Evolutionary conservation across 305 asterid genomes (phyloP).

Genomic region (Fraxinus nigra): DNA sequence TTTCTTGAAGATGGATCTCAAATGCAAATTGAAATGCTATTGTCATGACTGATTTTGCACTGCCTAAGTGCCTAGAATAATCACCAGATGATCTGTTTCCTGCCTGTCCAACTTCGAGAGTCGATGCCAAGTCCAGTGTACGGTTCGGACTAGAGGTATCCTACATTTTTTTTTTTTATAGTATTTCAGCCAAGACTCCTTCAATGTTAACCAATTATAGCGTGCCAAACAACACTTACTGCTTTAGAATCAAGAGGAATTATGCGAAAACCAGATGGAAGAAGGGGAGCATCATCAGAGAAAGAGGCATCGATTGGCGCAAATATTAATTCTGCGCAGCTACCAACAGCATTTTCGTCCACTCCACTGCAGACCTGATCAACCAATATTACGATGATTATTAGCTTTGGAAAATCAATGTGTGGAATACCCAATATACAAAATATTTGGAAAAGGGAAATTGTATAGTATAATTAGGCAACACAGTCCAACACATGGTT

Average conservation of each 20-base stretch:
- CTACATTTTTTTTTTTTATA: slow-evolving; percentile 29
- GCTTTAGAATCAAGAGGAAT: slow-evolving; percentile 75
- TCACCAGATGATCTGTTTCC: slow-evolving; percentile 49
- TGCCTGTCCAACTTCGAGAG: slow-evolving; percentile 72
- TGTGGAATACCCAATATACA: neutral
- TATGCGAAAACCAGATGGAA: slow-evolving; percentile 96
- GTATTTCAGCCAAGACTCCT: slow-evolving; percentile 7
- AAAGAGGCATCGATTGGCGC: slow-evolving; percentile 97
- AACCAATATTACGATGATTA: slow-evolving; percentile 1
- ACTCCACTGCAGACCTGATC: slow-evolving; percentile 87
- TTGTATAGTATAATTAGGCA: neutral
- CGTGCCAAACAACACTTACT: slow-evolving; percentile 28
- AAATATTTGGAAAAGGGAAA: neutral
- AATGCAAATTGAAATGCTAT: slow-evolving; percentile 93
- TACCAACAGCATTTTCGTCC: slow-evolving; percentile 78
- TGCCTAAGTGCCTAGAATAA: slow-evolving; percentile 34
- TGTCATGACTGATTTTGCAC: slow-evolving; percentile 83
- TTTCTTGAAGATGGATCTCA: slow-evolving; percentile 82
- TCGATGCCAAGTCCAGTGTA: slow-evolving; percentile 89
- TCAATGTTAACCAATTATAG: neutral
- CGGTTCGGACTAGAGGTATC: slow-evolving; percentile 79
- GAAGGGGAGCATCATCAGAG: slow-evolving; percentile 94
- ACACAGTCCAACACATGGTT: neutral
- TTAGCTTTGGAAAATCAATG: neutral
- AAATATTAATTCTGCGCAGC: slow-evolving; percentile 81